These are phyloP conservation scores for Escallonia rubra DNA, from an alignment of 129 eudicot species.

Conservation along the genomic window DNA sequence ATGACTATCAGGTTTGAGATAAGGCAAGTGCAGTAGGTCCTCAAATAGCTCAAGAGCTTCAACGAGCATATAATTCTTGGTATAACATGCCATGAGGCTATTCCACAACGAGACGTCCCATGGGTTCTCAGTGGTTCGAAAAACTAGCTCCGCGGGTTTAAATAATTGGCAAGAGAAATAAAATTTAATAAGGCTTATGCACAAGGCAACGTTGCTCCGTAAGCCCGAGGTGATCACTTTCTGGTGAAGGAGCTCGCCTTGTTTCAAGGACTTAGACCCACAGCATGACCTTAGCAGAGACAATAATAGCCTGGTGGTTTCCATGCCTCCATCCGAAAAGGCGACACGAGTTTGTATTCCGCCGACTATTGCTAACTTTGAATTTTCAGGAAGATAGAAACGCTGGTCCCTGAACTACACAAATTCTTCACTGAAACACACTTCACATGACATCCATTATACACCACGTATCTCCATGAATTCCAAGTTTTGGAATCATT, in stretches of 20 bases:
- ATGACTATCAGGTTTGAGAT: conserved; percentile 1
- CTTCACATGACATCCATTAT: no score
- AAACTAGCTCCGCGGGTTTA: neutral
- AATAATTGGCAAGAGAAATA: neutral
- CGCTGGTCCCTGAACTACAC: no score
- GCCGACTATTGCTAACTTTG: no score
- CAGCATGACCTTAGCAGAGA: neutral
- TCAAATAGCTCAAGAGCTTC: neutral
- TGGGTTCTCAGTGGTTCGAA: neutral
- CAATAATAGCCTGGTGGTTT: neutral
- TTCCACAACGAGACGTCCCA: neutral
- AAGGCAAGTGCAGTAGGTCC: neutral
- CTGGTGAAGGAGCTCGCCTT: neutral
- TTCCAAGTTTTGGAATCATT: no score
- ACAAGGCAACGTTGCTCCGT: neutral
- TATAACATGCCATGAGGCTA: neutral
- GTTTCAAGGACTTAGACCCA: neutral
- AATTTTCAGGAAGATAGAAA: no score
- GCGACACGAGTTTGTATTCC: no score
- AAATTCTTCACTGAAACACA: no score
- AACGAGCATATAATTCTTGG: neutral
- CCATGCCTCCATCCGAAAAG: neutral
- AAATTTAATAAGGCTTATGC: neutral
- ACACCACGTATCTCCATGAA: no score
- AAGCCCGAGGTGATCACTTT: neutral